Evolutionary conservation across 257 asterid species (phyloP), one percentile per base, ranked within the genome.

Genomic region (Forsythia suspensa): DNA sequence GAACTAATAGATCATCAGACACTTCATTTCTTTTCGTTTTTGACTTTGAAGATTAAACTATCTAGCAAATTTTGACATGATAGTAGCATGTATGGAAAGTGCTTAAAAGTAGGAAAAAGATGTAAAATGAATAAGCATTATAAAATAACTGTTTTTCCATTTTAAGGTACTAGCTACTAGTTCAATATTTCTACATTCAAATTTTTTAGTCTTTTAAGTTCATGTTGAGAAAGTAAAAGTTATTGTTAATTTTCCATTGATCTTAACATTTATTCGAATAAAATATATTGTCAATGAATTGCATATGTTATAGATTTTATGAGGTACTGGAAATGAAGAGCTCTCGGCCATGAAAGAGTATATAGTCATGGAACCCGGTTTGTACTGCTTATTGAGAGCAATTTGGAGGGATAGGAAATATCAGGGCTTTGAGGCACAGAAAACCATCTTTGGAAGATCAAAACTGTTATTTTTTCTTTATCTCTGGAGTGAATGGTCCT

Each of bases 61-160:
- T 36, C 20, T 38, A 7, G 43, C 51, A 72, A 12, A n/a, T 36
- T 36, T 34, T 72, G 34, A 40, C n/a, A 13, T 16, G 73, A 44
- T 5, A 79, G 37, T 24, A 73, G 29, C 55, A 18, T 57, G 44
- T 40, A 18, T 52, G 70, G 81, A 74, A 46, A 43, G 66, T 39
- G 24, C 13, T 66, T 65, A 21, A 38, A 39, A 34, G 15, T 57
- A 24, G 20, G 6, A 43, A 6, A 59, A 61, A 65, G n/a, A 61
- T 5, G 10, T 5, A 51, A 38, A 48, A 46, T 18, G 37, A 55
- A 43, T 34, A 37, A 48, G 70, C 9, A 46, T 13, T 44, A 29
- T 21, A n/a, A 0, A 41, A 59, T 5, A 78, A 43, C 71, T 71
- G 24, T 59, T 71, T 71, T 74, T 55, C 55, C 21, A 21, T 21